Conservation (phyloP, 352 stramenopile species). For the Halophytophthora batemanensis region DNA sequence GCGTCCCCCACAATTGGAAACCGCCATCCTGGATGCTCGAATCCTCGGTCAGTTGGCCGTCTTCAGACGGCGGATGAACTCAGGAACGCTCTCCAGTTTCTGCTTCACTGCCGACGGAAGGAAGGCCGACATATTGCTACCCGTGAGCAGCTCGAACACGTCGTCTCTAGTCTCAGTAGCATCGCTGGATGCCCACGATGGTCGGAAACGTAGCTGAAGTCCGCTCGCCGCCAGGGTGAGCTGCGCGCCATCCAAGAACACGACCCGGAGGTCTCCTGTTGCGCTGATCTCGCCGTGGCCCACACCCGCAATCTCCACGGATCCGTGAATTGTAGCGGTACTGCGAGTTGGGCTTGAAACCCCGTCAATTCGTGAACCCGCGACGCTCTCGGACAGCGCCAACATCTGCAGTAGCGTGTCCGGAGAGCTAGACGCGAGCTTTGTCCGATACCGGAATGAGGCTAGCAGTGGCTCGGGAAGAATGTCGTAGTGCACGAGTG, state of each 20-base stretch:
- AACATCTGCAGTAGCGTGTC: not conserved
- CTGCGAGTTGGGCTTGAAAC: not conserved
- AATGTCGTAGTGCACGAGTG: constrained; percentile 52
- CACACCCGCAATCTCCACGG: constrained; percentile 35
- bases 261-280: constrained; percentile 37
- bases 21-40: too few relatives aligned
- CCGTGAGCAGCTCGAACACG: constrained; percentile 38
- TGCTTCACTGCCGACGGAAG: constrained; percentile 41
- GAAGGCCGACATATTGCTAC: constrained; percentile 29
- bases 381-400: too few relatives aligned
- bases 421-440: constrained; percentile 2
- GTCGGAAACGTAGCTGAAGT: constrained; percentile 36
- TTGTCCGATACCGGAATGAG: constrained; percentile 30
- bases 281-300: constrained; percentile 36
- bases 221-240: constrained; percentile 46
- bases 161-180: constrained; percentile 17
- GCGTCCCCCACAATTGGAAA: constrained; percentile 25
- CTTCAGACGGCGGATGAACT: constrained; percentile 49
- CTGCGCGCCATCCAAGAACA: constrained; percentile 41
- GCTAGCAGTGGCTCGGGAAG: constrained; percentile 41
- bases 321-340: constrained; percentile 4
- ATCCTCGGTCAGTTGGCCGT: constrained; percentile 5
- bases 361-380: too few relatives aligned
- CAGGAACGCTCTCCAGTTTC: constrained; percentile 45
- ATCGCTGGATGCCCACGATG: constrained; percentile 12